Evolutionary conservation across 306 rosid species (phyloP), one percentile per base, ranked within the genome.

Genomic region (Cucurbita pepo): DNA sequence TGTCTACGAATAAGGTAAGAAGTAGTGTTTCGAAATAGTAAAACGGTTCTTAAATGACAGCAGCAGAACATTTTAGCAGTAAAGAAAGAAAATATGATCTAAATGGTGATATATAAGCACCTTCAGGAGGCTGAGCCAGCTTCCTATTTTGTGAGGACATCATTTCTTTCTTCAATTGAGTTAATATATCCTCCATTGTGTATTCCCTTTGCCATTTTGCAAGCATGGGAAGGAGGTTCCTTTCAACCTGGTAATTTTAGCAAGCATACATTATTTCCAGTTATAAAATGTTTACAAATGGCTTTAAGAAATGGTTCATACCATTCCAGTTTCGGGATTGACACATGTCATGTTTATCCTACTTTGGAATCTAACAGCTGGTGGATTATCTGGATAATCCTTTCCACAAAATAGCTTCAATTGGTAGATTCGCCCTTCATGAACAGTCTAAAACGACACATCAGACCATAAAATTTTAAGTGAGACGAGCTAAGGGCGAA

Each of bases 121-220:
- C 97, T 89, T 94, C 99, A 37, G 91, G 92, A 71, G 97, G 97
- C 85, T 94, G 99, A 79, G 87, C 84, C 63, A 90, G 89, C 88
- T 81, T 94, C 81, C 99, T 86, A 77, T 94, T 94, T 56, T 94
- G 99, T 62, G 99, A 96, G 57, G 91, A 87, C 78, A 48, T 78
- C 99, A 94, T 94, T 70, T 94, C 97, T 82, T 94, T 94, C 88
- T 94, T 94, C 89, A 94, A 73, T 78, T 89, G 99, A 74, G 91
- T 77, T 79, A 94, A 83, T 75, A 87, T 75, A 79, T 89, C 95
- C 83, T 94, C 97, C 99, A 94, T 86, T 50, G 95, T 91, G 79
- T 77, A 54, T 83, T 91, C 96, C 77, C 97, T 81, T 82, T 82
- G 90, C 99, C 99, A 94, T 81, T 86, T 94, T 65, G 96, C 77